phyloP scores from a whole-genome alignment of 768 basidiomycete genomes.

The Amanita inopinata region DNA sequence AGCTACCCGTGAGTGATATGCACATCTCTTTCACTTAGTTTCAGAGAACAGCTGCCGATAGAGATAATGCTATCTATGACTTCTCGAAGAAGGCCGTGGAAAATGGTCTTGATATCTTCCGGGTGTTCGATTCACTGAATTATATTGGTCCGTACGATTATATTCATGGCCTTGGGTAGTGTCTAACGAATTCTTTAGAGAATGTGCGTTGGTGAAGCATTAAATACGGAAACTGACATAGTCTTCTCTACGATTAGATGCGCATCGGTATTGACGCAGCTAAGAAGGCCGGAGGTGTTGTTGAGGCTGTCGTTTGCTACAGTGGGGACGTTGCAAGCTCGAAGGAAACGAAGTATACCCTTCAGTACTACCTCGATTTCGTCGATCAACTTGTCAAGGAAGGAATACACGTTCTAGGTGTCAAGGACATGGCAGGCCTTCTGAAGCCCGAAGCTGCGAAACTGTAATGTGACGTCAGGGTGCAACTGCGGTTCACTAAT shows the following conservation, averaged over 20 bases:
- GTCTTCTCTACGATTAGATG: constrained; percentile 46
- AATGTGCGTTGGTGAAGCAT: constrained; percentile 43
- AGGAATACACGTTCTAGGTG: constrained; percentile 93
- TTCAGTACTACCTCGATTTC: constrained; percentile 96
- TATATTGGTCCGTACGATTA: constrained; percentile 68
- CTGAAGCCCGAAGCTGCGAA: constrained; percentile 92
- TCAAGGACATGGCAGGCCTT: constrained; percentile 99
- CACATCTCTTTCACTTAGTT: background rate
- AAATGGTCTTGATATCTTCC: constrained; percentile 98
- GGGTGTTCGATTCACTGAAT: constrained; percentile 98
- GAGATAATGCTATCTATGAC: constrained; percentile 98
- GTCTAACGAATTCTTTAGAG: constrained; percentile 30
- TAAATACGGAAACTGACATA: background rate
- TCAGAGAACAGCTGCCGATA: constrained; percentile 20
- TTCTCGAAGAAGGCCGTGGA: constrained; percentile 99
- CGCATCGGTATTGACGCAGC: constrained; percentile 97
- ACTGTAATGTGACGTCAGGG: constrained; percentile 35
- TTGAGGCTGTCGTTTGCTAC: constrained; percentile 97
- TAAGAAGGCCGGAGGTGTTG: constrained; percentile 98
- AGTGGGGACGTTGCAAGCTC: constrained; percentile 94
- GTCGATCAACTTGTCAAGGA: constrained; percentile 87
- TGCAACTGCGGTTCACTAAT: constrained; percentile 3
- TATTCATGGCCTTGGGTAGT: background rate
- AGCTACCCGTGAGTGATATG: constrained; percentile 74
- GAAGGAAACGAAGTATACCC: constrained; percentile 93